Percentiles rank a stretch among this genome's conserved stretches.
These are phyloP conservation scores for Rhynchospora pubera DNA, from an alignment of 176 grass and related monocot species.

Conservation along the genomic window DNA sequence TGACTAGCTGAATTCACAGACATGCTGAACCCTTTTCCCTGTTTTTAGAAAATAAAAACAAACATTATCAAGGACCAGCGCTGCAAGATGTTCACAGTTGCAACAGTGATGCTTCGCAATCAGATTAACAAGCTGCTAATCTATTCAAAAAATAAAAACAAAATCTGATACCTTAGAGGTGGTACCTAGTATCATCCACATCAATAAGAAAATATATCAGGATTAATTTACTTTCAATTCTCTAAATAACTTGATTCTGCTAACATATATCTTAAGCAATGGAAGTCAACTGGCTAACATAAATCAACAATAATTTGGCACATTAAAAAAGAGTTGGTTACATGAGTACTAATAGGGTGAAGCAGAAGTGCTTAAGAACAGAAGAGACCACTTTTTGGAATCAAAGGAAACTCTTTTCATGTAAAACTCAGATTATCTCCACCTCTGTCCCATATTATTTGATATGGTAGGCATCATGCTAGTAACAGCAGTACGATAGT, in stretches of 20 bases:
- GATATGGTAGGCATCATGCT: too few species aligned
- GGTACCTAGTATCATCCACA: not conserved
- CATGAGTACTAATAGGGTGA: too few species aligned
- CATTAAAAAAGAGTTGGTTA: too few species aligned
- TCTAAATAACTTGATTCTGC: not conserved
- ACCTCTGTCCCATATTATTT: not conserved
- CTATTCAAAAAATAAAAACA: not conserved
- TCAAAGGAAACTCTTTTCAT: not conserved
- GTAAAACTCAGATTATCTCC: not conserved
- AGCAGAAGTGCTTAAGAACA: too few species aligned
- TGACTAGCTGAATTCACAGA: conserved; percentile 59
- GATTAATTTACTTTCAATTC: not conserved
- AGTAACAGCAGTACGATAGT: too few species aligned
- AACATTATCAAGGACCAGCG: not conserved
- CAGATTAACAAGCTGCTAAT: not conserved
- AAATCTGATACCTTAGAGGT: not conserved
- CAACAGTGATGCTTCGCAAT: not conserved
- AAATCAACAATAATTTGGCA: too few species aligned
- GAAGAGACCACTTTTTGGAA: not conserved
- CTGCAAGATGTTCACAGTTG: not conserved
- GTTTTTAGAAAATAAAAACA: conserved; percentile 16
- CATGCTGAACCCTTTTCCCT: conserved; percentile 79
- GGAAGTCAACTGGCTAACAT: too few species aligned
- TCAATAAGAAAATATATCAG: not conserved
- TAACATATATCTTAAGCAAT: too few species aligned